Evolutionary conservation across 495 filamentous ascomycete species (phyloP).

Genomic region (Tricharina praecox): DNA sequence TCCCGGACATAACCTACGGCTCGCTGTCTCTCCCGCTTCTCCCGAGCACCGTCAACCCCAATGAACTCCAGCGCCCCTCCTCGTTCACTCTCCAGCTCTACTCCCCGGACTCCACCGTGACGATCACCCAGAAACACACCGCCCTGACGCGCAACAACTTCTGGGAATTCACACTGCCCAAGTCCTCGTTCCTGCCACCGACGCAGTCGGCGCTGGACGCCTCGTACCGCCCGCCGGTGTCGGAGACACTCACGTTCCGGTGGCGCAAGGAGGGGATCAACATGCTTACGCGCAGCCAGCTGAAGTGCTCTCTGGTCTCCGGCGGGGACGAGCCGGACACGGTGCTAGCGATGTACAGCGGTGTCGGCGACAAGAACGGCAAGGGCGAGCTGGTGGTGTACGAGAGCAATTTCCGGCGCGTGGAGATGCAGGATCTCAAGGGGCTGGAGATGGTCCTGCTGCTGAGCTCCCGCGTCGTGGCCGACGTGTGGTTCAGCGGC

Average conservation of each 20-base stretch:
- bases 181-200: slow-evolving; percentile 65
- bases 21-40: slow-evolving; percentile 42
- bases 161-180: slow-evolving; percentile 89
- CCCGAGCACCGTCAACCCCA: slow-evolving; percentile 38
- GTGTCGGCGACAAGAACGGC: slow-evolving; percentile 40
- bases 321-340: slow-evolving; percentile 67
- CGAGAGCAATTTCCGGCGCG: slow-evolving; percentile 74
- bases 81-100: slow-evolving; percentile 76
- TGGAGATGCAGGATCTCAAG: slow-evolving; percentile 89
- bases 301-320: slow-evolving; percentile 19
- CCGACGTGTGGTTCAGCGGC: slow-evolving; percentile 62
- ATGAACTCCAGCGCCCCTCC: slow-evolving; percentile 61
- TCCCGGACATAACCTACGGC: slow-evolving; percentile 64
- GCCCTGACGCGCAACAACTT: slow-evolving; percentile 37
- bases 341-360: slow-evolving; percentile 62
- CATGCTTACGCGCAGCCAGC: slow-evolving; percentile 39
- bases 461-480: slow-evolving; percentile 67
- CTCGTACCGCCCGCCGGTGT: slow-evolving; percentile 45
- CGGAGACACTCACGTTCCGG: slow-evolving; percentile 55
- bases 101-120: slow-evolving; percentile 75
- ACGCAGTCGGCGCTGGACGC: slow-evolving; percentile 62
- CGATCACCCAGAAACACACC: slow-evolving; percentile 52
- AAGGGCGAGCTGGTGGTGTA: slow-evolving; percentile 56
- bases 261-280: slow-evolving; percentile 79
- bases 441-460: slow-evolving; percentile 78